These are phyloP conservation scores for Cyberlindnera bimundalis DNA, from an alignment of 805 yeast species.

Conservation along the genomic window DNA sequence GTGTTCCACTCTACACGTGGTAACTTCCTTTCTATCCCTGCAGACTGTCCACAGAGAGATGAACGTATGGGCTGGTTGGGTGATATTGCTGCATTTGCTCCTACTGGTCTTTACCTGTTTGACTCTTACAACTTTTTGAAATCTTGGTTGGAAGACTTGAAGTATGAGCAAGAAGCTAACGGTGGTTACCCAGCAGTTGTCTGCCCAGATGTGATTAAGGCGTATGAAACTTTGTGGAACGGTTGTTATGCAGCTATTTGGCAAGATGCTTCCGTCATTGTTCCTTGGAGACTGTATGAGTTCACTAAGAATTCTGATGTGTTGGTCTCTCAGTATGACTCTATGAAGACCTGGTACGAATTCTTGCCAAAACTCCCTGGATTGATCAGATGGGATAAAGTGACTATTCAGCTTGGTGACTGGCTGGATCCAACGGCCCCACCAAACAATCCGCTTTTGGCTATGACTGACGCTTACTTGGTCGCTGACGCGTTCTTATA, in stretches of 20 bases:
- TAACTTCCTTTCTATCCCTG: slow-evolving; percentile 17
- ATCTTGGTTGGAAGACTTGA: slow-evolving; percentile 21
- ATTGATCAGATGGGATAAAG: slow-evolving; percentile 16
- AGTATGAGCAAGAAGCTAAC: slow-evolving; percentile 15
- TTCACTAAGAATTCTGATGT: slow-evolving; percentile 13
- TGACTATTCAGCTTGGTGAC: slow-evolving; percentile 17
- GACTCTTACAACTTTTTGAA: slow-evolving; percentile 20
- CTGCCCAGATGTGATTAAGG: slow-evolving; percentile 16
- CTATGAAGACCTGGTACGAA: slow-evolving; percentile 21
- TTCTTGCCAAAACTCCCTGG: slow-evolving; percentile 18
- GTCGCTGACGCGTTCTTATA: slow-evolving; percentile 21
- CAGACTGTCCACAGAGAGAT: slow-evolving; percentile 24
- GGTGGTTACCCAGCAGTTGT: slow-evolving; percentile 21
- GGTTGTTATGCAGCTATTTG: slow-evolving; percentile 18
- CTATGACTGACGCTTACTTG: slow-evolving; percentile 18
- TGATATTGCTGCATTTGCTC: slow-evolving; percentile 21
- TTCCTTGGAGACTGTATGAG: slow-evolving; percentile 18
- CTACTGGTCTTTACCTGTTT: slow-evolving; percentile 19
- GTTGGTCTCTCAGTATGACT: slow-evolving; percentile 16
- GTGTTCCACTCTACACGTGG: slow-evolving; percentile 20
- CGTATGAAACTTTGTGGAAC: slow-evolving; percentile 13
- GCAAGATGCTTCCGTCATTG: slow-evolving; percentile 22
- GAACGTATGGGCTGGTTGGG: slow-evolving; percentile 25
- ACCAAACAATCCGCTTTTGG: slow-evolving; percentile 18
- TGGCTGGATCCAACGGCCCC: slow-evolving; percentile 24